A percentile compares a stretch with the other conserved stretches of the same genome.
These are phyloP conservation scores for Globisporangium heterothallicum DNA, from an alignment of 352 stramenopile species.

Conservation along the genomic window DNA sequence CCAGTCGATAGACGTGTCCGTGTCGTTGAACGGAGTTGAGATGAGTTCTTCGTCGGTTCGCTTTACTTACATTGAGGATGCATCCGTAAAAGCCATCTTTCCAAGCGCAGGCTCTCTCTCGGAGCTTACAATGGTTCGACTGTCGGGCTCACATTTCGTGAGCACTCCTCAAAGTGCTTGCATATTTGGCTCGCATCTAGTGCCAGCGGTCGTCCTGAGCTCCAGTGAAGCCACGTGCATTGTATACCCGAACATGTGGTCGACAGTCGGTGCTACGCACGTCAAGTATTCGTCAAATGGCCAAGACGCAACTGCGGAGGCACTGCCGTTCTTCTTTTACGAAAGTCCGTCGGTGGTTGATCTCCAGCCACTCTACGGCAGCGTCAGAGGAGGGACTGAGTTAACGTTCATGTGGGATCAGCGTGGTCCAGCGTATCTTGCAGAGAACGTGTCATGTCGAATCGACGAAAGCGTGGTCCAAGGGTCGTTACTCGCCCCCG, in stretches of 20 bases:
- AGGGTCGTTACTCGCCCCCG: slow-evolving; percentile 2
- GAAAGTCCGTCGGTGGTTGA: slow-evolving; percentile 4
- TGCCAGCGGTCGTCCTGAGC: slow-evolving; percentile 29
- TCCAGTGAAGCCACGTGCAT: slow-evolving; percentile 27
- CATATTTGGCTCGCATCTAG: slow-evolving; percentile 16
- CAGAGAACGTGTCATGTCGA: slow-evolving; percentile 12
- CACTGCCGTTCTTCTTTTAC: slow-evolving; percentile 29
- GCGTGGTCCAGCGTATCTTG: slow-evolving; percentile 2
- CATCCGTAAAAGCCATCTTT: slow-evolving; percentile 22
- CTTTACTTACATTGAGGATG: slow-evolving; percentile 28
- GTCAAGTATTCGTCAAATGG: slow-evolving; percentile 35
- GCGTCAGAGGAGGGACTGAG: slow-evolving; percentile 20
- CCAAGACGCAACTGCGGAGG: slow-evolving; percentile 23
- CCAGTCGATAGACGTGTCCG: slow-evolving; percentile 25
- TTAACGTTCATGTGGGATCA: slow-evolving; percentile 21
- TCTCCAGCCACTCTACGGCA: slow-evolving; percentile 10
- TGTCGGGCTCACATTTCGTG: slow-evolving; percentile 26
- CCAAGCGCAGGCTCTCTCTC: slow-evolving; percentile 22
- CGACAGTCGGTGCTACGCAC: background rate
- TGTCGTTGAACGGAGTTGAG: slow-evolving; percentile 33
- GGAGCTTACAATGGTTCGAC: slow-evolving; percentile 20
- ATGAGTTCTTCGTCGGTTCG: slow-evolving; percentile 16
- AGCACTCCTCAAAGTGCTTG: slow-evolving; percentile 21
- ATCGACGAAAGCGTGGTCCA: slow-evolving; percentile 18
- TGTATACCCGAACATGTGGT: slow-evolving; percentile 19